phyloP scores from a whole-genome alignment of 805 yeast species.

The Saturnispora galanensis region DNA sequence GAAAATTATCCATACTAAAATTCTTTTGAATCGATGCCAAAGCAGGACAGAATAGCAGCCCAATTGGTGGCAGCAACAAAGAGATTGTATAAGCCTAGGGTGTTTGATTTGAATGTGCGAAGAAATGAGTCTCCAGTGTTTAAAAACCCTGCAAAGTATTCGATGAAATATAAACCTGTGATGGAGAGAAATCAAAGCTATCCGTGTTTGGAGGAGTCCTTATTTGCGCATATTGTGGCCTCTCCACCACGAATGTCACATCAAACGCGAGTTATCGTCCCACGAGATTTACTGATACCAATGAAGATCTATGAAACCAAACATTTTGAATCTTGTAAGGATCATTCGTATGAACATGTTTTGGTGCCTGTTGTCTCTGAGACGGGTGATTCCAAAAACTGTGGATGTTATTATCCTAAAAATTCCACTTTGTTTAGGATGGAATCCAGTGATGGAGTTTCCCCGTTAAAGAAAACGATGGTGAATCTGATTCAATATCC shows the following conservation, averaged over 20 bases:
- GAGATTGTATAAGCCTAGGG: not conserved
- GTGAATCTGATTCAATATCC: not conserved
- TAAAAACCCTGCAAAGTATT: constrained; percentile 20
- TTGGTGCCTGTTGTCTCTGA: not conserved
- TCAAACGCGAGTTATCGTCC: constrained; percentile 28
- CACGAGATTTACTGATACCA: constrained; percentile 30
- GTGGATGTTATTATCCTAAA: not conserved
- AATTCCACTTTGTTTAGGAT: not conserved
- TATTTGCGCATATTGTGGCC: constrained; percentile 31
- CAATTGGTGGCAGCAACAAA: not conserved
- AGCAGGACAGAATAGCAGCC: not conserved
- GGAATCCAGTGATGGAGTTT: not conserved
- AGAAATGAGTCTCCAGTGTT: constrained; percentile 16
- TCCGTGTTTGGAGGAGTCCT: constrained; percentile 23
- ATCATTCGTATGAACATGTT: not conserved
- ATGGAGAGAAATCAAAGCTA: constrained; percentile 16
- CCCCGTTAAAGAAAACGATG: not conserved
- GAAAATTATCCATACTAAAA: not conserved
- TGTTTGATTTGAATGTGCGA: not conserved
- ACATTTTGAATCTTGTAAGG: not conserved
- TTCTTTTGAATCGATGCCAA: not conserved
- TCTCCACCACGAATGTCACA: constrained; percentile 37
- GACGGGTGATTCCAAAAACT: not conserved
- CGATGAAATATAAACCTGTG: constrained; percentile 8
- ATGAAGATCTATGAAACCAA: constrained; percentile 18